Evolutionary conservation across 345 rosid species (phyloP), one percentile per base, ranked within the genome.

Genomic region (Bretschneidera sinensis): DNA sequence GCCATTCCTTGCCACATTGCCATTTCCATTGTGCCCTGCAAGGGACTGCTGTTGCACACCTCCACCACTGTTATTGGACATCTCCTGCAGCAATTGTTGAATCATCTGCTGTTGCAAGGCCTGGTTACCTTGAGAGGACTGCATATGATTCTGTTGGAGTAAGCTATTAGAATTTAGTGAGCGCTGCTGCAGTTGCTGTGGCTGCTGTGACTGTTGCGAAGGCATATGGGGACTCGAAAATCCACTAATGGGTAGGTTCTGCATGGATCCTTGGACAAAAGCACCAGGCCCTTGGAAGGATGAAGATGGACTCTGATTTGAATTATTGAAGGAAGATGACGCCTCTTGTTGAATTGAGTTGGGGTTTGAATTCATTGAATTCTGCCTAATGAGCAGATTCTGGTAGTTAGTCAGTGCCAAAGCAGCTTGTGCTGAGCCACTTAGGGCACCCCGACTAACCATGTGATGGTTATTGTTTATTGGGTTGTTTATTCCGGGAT

Each of bases 341-440:
- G 85, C 75, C 57, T 84, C 96, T 64, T 79, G 97, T 53, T 85
- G 92, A 70, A 68, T 76, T 0, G 85, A 67, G 70, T 63, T 81
- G 6, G 80, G 70, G 62, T 79, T 91, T 59, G 90, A 77, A 74
- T 80, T 85, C 77, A 84, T 81, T 3, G 95, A 87, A 71, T 79
- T 90, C 75, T 86, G 97, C 75, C 92, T 80, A 86, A 74, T 77
- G 19, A 88, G 79, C 75, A 82, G 45, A 74, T 79, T 79, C 75
- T 89, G 92, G 78, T 84, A 89, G 75, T 77, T 87, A 59, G 85
- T 70, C 48, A 89, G 84, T 0, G 92, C 92, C 74, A 82, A 63
- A 14, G 96, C 88, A 54, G 97, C 89, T 76, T 85, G 96, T 17
- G 94, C 79, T n/a, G 97, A 71, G 61, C 90, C 90, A 28, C 77